These are phyloP conservation scores for Colletotrichum agaves DNA, from an alignment of 2,329 filamentous ascomycete species.

Conservation along the genomic window DNA sequence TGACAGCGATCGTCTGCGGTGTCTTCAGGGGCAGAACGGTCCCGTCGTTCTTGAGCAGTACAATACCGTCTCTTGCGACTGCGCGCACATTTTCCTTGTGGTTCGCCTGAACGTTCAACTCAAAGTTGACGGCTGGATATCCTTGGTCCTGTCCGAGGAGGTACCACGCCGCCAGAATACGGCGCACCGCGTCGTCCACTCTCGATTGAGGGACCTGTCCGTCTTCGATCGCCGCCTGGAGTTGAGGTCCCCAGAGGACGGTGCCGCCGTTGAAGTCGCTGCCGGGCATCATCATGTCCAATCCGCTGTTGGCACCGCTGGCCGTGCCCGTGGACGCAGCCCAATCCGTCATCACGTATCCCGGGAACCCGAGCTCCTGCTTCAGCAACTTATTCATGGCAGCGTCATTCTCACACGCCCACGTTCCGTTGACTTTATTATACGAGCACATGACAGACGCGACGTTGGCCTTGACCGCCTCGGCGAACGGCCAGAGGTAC, in stretches of 20 bases:
- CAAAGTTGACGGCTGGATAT: slow-evolving; percentile 64
- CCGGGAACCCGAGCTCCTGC: slow-evolving; percentile 80
- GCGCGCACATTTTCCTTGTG: slow-evolving; percentile 71
- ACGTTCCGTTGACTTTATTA: slow-evolving; percentile 76
- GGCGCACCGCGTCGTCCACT: slow-evolving; percentile 73
- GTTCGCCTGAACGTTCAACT: slow-evolving; percentile 66
- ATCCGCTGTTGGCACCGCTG: slow-evolving; percentile 71
- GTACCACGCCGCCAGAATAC: slow-evolving; percentile 73
- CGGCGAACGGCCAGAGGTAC: slow-evolving; percentile 75
- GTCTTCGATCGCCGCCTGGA: slow-evolving; percentile 64
- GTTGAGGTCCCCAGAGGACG: slow-evolving; percentile 65
- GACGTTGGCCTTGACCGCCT: slow-evolving; percentile 73
- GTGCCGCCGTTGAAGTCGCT: slow-evolving; percentile 61
- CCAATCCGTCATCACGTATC: slow-evolving; percentile 73
- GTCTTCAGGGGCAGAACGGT: slow-evolving; percentile 66
- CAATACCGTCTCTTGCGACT: slow-evolving; percentile 66
- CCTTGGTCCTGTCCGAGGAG: slow-evolving; percentile 61
- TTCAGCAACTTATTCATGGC: slow-evolving; percentile 73
- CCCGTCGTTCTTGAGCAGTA: slow-evolving; percentile 74
- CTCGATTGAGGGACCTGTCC: slow-evolving; percentile 68
- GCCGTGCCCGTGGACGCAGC: slow-evolving; percentile 79
- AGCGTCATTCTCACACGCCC: slow-evolving; percentile 72
- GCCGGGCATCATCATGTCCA: slow-evolving; percentile 88
- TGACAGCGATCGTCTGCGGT: slow-evolving; percentile 64
- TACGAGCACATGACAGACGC: slow-evolving; percentile 79